Conservation (phyloP, 2,329 filamentous ascomycete species). For the Fonsecaea pedrosoi region DNA sequence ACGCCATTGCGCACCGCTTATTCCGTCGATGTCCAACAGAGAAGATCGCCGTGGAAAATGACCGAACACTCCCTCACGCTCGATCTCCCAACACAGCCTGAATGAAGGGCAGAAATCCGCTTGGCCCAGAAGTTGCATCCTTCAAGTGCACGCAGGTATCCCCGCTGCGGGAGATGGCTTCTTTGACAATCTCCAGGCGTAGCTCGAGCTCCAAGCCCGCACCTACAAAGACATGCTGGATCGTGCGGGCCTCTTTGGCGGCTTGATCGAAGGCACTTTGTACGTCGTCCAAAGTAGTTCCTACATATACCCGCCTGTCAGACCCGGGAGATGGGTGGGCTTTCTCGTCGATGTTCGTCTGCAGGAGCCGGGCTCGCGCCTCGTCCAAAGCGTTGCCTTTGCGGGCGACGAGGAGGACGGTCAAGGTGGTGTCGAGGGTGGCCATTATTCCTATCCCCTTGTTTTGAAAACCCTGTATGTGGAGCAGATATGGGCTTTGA, state of each 20-base stretch:
- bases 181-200: background rate
- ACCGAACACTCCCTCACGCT: background rate
- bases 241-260: background rate
- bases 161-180: background rate
- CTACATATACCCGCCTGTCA: background rate
- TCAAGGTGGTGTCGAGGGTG: background rate
- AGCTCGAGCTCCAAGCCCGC: background rate
- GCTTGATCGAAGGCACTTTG: background rate
- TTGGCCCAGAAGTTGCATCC: background rate
- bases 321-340: background rate
- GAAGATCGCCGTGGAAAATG: background rate
- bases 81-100: background rate
- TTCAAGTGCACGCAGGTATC: background rate
- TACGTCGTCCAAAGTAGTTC: background rate
- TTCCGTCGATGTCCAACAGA: background rate
- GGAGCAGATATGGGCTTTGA: background rate
- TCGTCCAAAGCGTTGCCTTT: background rate
- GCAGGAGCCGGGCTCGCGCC: background rate
- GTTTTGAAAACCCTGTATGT: background rate
- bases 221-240: slow-evolving; percentile 1
- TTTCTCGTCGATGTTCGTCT: background rate
- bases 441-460: background rate
- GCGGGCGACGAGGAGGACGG: background rate
- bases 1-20: background rate
- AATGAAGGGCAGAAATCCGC: background rate